These are phyloP conservation scores for Cladorrhinum sp. DNA, from an alignment of 2,329 filamentous ascomycete species.

Conservation along the genomic window DNA sequence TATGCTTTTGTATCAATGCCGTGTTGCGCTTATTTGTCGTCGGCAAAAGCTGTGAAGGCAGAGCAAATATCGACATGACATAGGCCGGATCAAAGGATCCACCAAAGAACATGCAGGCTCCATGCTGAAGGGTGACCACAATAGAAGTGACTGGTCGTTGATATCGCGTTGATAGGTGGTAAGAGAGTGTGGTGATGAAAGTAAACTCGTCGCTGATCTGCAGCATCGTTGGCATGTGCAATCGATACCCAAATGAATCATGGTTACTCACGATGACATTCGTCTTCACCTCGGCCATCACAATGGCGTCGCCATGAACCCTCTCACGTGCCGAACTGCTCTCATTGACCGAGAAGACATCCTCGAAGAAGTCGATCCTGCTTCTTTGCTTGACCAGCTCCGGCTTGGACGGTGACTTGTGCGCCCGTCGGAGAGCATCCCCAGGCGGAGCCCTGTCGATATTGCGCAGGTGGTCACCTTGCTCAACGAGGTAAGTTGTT, in stretches of 20 bases:
- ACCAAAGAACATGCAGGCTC: slow-evolving; percentile 69
- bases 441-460: slow-evolving; percentile 41
- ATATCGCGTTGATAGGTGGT: slow-evolving; percentile 71
- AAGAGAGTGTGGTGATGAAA: slow-evolving; percentile 70
- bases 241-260: background rate
- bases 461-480: slow-evolving; percentile 37
- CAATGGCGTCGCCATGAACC: slow-evolving; percentile 53
- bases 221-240: slow-evolving; percentile 8
- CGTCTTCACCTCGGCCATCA: slow-evolving; percentile 62
- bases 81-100: slow-evolving; percentile 78
- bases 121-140: slow-evolving; percentile 72
- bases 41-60: slow-evolving; percentile 66
- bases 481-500: slow-evolving; percentile 35
- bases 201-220: slow-evolving; percentile 73
- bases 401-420: slow-evolving; percentile 33
- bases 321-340: slow-evolving; percentile 41
- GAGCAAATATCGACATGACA: slow-evolving; percentile 67
- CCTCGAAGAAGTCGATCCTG: slow-evolving; percentile 43
- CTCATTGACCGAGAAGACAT: slow-evolving; percentile 37
- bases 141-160: slow-evolving; percentile 70
- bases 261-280: slow-evolving; percentile 57
- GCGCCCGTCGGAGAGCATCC: slow-evolving; percentile 32
- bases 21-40: slow-evolving; percentile 79
- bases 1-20: slow-evolving; percentile 69
- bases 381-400: slow-evolving; percentile 38